These are phyloP conservation scores for Rehmannia glutinosa DNA, from an alignment of 257 asterid genomes.

Conservation along the genomic window DNA sequence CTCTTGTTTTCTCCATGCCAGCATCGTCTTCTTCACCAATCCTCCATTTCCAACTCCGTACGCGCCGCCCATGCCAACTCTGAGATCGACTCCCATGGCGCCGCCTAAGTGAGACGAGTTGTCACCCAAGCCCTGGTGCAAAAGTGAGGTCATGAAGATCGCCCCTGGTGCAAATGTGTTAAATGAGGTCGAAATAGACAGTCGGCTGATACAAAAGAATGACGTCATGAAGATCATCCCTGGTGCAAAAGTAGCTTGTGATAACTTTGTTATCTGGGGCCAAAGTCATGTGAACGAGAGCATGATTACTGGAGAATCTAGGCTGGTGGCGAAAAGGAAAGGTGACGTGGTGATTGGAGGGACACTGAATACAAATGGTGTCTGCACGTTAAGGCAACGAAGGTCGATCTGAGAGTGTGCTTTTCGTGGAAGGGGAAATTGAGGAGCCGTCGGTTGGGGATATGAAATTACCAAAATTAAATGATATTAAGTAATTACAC, in stretches of 20 bases:
- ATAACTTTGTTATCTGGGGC: conserved; percentile 64
- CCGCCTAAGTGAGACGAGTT: conserved; percentile 60
- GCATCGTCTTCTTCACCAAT: no score
- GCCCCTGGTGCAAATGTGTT: conserved; percentile 55
- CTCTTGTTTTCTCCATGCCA: no score
- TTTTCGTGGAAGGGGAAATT: no score
- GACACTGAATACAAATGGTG: conserved; percentile 64
- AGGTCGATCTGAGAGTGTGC: conserved; percentile 70
- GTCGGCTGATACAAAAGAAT: conserved; percentile 58
- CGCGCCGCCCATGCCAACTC: conserved; percentile 40
- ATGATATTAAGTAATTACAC: no score
- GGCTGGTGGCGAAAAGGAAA: conserved; percentile 54
- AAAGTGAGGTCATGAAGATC: conserved; percentile 69
- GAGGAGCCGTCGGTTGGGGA: no score
- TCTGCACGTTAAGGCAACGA: conserved; percentile 55
- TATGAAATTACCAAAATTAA: no score
- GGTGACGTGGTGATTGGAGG: conserved; percentile 73
- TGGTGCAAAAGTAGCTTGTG: conserved; percentile 74
- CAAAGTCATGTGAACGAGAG: no score
- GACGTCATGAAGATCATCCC: conserved; percentile 62
- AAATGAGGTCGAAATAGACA: conserved; percentile 62
- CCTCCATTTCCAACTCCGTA: conserved; percentile 43
- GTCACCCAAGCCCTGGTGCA: conserved; percentile 58
- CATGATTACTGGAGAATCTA: conserved; percentile 71
- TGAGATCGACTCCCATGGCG: conserved; percentile 47